These are phyloP conservation scores for Paxillus ammoniavirescens DNA, from an alignment of 768 basidiomycete genomes.

Conservation along the genomic window DNA sequence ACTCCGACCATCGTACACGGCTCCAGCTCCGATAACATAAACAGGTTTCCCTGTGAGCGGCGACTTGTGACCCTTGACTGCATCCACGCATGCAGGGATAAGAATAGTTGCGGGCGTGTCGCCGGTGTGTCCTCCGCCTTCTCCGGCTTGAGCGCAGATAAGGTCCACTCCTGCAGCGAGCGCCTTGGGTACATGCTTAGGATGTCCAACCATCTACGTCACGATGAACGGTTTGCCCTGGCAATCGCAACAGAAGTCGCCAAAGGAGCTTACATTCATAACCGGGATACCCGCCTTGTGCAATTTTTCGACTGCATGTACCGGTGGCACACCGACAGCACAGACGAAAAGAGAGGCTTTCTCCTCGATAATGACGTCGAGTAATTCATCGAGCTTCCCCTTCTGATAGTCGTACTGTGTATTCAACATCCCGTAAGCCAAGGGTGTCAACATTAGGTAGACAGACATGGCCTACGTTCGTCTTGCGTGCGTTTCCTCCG, in stretches of 20 bases:
- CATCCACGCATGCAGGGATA: conserved; percentile 89
- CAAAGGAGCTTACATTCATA: conserved; percentile 65
- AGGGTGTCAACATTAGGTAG: neutral
- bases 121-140: conserved; percentile 89
- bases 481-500: conserved; percentile 85
- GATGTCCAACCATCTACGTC: conserved; percentile 84
- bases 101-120: conserved; percentile 81
- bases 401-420: conserved; percentile 86
- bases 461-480: conserved; percentile 56
- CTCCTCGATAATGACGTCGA: conserved; percentile 92
- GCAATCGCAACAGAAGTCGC: neutral
- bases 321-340: conserved; percentile 85
- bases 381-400: conserved; percentile 77
- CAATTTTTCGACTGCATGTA: conserved; percentile 72
- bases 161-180: conserved; percentile 85
- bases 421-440: neutral
- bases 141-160: conserved; percentile 93
- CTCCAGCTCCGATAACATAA: conserved; percentile 89
- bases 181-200: conserved; percentile 82
- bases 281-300: conserved; percentile 83
- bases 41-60: conserved; percentile 81
- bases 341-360: conserved; percentile 87
- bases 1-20: conserved; percentile 85
- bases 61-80: conserved; percentile 70
- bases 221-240: neutral